Evolutionary conservation across 768 basidiomycete species (phyloP), one percentile per base, ranked within the genome.

Genomic region (Russula abietina): DNA sequence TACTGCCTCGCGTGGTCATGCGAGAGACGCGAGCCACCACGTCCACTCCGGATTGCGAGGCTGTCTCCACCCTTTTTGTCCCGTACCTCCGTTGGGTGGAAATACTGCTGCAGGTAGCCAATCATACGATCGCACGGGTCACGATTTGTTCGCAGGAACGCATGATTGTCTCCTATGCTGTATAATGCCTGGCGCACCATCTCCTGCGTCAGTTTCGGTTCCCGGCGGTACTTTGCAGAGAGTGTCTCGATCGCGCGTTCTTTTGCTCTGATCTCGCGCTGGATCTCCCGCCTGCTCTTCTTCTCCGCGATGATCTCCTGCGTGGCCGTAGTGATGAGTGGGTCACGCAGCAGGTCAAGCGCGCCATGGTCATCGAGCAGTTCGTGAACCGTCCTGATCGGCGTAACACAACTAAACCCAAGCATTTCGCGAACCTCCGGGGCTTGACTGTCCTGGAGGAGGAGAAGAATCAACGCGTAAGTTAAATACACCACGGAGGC

Each of bases 51-150:
- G 68, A 93, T 93, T 0, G 90, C 87, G 59, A 93, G 78, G 66
- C 83, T 91, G 54, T 68, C 67, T 1, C 39, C 60, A 24, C 76
- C 73, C 69, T 87, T 87, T 55, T 76, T 65, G 52, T 88, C 84
- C 69, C 83, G 83, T 5, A 84, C 78, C 55, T 86, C 81, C 2
- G 85, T 85, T 6, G 91, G 81, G 66, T 92, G 83, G 80, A 92
- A 93, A 70, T 87, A 80, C 63, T 85, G 75, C 71, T 88, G 89
- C 67, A 93, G 76, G 69, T 86, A 88, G 4, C 68, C 71, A 56
- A 93, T 93, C 88, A 93, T 88, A 60, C 81, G 80, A 62, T 93
- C 91, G 74, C 91, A 93, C 53, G 91, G 91, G 70, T 93, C 91
- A 43, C 91, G 88, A 67, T 93, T 93, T 59, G 83, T 83, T 32